A percentile compares a stretch with the other conserved stretches of the same genome.
These are phyloP conservation scores for Ilex paraguariensis DNA, from an alignment of 305 asterid genomes.

Conservation along the genomic window DNA sequence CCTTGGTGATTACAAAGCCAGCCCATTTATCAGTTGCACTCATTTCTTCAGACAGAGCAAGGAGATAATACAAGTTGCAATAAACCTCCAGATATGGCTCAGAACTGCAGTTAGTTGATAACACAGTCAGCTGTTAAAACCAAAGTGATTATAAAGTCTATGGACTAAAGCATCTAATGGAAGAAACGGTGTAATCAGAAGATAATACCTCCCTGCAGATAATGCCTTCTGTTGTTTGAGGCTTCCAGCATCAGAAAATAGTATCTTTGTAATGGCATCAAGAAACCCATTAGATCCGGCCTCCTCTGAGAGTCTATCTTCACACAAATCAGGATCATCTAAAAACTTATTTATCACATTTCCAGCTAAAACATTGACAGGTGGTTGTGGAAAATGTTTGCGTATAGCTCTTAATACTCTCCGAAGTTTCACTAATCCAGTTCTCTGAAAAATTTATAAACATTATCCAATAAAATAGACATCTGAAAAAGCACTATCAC, in stretches of 20 bases:
- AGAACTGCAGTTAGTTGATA: slow-evolving; percentile 58
- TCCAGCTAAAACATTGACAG: slow-evolving; percentile 67
- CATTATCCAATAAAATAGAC: slow-evolving; percentile 2
- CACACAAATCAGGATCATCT: slow-evolving; percentile 83
- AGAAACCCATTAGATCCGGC: slow-evolving; percentile 81
- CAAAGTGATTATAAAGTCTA: slow-evolving; percentile 17
- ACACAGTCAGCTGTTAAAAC: slow-evolving; percentile 12
- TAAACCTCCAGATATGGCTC: slow-evolving; percentile 84
- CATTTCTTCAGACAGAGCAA: slow-evolving; percentile 89
- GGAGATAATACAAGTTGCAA: slow-evolving; percentile 83
- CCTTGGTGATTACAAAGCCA: slow-evolving; percentile 95
- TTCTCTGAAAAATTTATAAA: slow-evolving; percentile 52
- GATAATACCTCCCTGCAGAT: slow-evolving; percentile 52
- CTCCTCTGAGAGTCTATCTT: slow-evolving; percentile 80
- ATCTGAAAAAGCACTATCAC: not conserved
- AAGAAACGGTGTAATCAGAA: slow-evolving; percentile 5
- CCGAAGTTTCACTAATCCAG: slow-evolving; percentile 86
- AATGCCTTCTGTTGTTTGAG: slow-evolving; percentile 45
- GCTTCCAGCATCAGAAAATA: slow-evolving; percentile 55
- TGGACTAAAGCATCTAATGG: slow-evolving; percentile 10
- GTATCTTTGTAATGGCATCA: slow-evolving; percentile 55
- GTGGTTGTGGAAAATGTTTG: slow-evolving; percentile 92
- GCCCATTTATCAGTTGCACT: slow-evolving; percentile 99
- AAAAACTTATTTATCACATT: slow-evolving; percentile 91
- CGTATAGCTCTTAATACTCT: slow-evolving; percentile 93